phyloP scores from a whole-genome alignment of 345 rosid species.

The Alliaria petiolata region DNA sequence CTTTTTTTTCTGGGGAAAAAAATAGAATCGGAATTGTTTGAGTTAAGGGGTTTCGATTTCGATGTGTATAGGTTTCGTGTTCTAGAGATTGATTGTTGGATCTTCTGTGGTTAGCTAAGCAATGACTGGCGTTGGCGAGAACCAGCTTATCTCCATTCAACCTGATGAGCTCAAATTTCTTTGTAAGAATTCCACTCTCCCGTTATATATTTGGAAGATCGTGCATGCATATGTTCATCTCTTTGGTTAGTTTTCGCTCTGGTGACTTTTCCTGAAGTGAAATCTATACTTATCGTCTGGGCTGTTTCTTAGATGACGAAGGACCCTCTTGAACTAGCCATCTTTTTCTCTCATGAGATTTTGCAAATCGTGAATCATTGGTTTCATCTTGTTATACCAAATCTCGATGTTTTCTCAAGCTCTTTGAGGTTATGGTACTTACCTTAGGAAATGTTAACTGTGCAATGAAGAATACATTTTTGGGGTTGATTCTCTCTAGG shows the following conservation, averaged over 20 bases:
- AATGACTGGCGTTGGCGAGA: slow-evolving; percentile 62
- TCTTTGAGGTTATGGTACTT: neutral
- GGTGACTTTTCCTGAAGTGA: neutral
- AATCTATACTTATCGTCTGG: neutral
- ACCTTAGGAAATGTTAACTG: neutral
- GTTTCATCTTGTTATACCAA: neutral
- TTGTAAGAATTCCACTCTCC: slow-evolving; percentile 42
- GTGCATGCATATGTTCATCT: slow-evolving; percentile 18
- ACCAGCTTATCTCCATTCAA: slow-evolving; percentile 77
- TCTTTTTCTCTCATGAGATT: neutral
- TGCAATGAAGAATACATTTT: neutral
- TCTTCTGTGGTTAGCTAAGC: slow-evolving; percentile 22
- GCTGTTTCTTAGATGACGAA: neutral
- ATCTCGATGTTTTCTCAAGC: neutral
- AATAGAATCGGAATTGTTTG: neutral
- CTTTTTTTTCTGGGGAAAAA: neutral
- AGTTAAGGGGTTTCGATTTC: slow-evolving; percentile 7
- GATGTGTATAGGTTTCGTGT: neutral
- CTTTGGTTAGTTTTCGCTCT: neutral
- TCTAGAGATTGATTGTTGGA: slow-evolving; percentile 12
- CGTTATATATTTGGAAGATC: neutral
- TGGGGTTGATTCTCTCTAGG: neutral
- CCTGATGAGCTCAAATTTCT: slow-evolving; percentile 90
- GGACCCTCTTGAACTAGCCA: neutral
- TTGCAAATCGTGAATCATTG: neutral